Conservation (phyloP, 495 filamentous ascomycete genomes). For the Rostrohypoxylon terebratum region DNA sequence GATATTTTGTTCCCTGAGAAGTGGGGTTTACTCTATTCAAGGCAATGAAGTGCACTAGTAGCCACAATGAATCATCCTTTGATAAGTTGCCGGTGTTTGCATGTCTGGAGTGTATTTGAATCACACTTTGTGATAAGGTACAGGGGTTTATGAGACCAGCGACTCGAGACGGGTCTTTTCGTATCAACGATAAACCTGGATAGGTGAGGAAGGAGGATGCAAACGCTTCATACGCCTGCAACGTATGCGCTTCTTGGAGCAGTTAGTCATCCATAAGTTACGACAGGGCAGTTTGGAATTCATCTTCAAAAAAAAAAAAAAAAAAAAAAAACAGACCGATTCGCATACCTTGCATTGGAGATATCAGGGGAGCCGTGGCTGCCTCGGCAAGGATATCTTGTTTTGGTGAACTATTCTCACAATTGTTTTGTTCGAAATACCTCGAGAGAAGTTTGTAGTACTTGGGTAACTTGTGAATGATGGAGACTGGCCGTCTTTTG, state of each 20-base stretch:
- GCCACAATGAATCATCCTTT: constrained; percentile 69
- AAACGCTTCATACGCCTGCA: constrained; percentile 53
- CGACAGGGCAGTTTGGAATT: background rate
- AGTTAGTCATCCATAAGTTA: constrained; percentile 8
- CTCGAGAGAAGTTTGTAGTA: constrained; percentile 44
- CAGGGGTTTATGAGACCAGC: constrained; percentile 38
- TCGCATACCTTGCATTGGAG: constrained; percentile 38
- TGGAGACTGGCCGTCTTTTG: constrained; percentile 34
- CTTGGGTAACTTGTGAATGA: constrained; percentile 28
- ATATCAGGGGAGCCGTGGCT: constrained; percentile 34
- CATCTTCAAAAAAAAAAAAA: background rate
- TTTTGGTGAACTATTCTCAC: constrained; percentile 11
- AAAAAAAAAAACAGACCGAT: background rate
- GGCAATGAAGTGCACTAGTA: constrained; percentile 84
- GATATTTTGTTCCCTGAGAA: constrained; percentile 66
- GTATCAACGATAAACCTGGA: constrained; percentile 33
- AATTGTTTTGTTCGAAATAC: constrained; percentile 22
- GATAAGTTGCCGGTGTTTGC: constrained; percentile 28
- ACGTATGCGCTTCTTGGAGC: constrained; percentile 3
- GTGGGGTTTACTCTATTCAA: constrained; percentile 67
- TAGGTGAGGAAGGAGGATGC: constrained; percentile 54
- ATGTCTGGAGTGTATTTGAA: constrained; percentile 34
- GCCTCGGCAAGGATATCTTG: constrained; percentile 24
- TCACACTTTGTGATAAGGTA: constrained; percentile 49
- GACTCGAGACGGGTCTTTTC: constrained; percentile 28